Evolutionary conservation across 352 stramenopile genomes (phyloP), one percentile per base, ranked within the genome.

Genomic region (Plasmopara muralis): DNA sequence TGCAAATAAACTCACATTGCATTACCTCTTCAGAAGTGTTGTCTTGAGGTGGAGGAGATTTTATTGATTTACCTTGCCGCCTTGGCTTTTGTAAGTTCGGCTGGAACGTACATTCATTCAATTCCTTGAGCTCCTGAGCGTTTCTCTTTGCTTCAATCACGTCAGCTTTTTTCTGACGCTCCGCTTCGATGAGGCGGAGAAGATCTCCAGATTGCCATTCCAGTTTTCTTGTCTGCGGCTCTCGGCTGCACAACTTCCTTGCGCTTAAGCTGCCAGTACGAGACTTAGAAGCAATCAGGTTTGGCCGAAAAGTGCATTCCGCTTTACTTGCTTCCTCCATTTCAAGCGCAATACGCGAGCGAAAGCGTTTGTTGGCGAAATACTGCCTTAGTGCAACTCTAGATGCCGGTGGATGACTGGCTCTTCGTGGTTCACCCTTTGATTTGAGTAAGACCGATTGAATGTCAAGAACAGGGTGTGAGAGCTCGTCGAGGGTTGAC

Each of bases 81-180:
- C 43, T 48, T 18, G 37, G 16, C 25, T 72, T 72, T 14, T 56
- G 62, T 6, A 74, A 62, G 29, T 85, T 88, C 0, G 83, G 83
- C 20, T 79, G 70, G 31, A 95, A 95, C 5, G 85, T 94, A 42
- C 85, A 95, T 47, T 95, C 77, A 47, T 87, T 57, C 2, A 92
- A 58, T 40, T 89, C 74, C 42, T 73, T 69, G 2, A 89, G 42
- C 43, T 88, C 75, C 13, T 71, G 65, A 0, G 48, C 70, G 37
- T 85, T 83, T 9, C 78, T 63, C 40, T 84, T 83, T 12, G 68
- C 61, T 48, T 89, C 64, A 12, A 92, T 77, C 12, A 74, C 66
- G 14, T 87, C 66, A 7, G 63, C 62, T 38, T 82, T 79, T 29
- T 71, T 70, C 45, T 74, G 53, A 4, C 82, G 77, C 10, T 83